A percentile compares a stretch with the other conserved stretches of the same genome.
Conservation (phyloP, 2,329 filamentous ascomycete species). For the Aspergillus versicolor region DNA sequence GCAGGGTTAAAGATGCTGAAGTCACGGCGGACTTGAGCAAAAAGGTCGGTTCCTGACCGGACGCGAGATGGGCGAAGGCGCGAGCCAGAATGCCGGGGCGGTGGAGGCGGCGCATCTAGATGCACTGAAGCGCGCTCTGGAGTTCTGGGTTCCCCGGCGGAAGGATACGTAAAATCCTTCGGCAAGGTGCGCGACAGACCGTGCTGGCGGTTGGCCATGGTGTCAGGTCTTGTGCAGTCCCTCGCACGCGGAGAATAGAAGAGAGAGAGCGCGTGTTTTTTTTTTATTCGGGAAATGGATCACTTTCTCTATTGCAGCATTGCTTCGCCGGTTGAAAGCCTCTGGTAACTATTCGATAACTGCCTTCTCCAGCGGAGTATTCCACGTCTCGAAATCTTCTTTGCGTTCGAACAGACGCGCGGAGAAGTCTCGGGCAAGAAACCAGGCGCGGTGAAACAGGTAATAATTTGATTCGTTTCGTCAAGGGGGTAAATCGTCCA, state of each 20-base stretch:
- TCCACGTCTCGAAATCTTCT: not conserved
- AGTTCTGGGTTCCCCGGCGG: constrained; percentile 40
- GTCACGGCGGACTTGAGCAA: constrained; percentile 33
- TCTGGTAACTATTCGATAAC: not conserved
- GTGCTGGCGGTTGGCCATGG: constrained; percentile 40
- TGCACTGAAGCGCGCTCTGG: constrained; percentile 42
- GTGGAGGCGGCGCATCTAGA: constrained; percentile 45
- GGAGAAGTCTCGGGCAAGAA: not conserved
- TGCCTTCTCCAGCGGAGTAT: not conserved
- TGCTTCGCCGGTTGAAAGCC: constrained; percentile 13
- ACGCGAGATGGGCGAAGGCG: constrained; percentile 42
- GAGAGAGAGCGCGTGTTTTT: constrained; percentile 1
- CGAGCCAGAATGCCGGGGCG: constrained; percentile 44
- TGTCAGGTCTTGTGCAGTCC: constrained; percentile 11
- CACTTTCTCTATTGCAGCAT: constrained; percentile 14
- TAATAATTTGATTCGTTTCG: constrained; percentile 3
- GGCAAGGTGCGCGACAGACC: constrained; percentile 47
- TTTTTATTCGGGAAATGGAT: constrained; percentile 1
- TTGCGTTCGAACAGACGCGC: constrained; percentile 8
- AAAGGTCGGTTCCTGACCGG: constrained; percentile 38
- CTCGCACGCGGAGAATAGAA: constrained; percentile 1
- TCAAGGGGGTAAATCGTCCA: constrained; percentile 10
- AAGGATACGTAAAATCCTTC: constrained; percentile 48
- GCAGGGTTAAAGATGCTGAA: constrained; percentile 33
- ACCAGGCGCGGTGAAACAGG: not conserved